These are phyloP conservation scores for Jatropha multifida DNA, from an alignment of 441 rosid genomes.

Conservation along the genomic window DNA sequence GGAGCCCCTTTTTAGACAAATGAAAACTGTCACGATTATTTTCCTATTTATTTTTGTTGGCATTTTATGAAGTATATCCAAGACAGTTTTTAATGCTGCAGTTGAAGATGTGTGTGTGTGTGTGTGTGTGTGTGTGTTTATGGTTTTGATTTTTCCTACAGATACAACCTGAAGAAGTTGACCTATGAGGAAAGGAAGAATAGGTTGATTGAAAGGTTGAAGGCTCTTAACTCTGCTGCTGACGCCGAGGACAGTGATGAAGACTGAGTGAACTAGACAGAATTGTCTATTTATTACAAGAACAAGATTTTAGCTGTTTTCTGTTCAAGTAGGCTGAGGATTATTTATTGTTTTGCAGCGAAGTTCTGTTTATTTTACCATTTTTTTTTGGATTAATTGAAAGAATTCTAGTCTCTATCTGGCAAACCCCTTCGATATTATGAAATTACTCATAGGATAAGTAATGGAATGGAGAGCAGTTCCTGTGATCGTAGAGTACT, in stretches of 20 bases:
- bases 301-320: not conserved
- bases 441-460: not conserved
- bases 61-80: too few species aligned
- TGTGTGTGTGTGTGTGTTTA: too few species aligned
- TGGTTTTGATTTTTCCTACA: constrained; percentile 19
- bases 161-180: constrained; percentile 63
- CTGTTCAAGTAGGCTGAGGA: not conserved
- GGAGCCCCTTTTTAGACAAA: too few species aligned
- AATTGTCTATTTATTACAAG: not conserved
- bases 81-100: not conserved
- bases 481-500: too few species aligned
- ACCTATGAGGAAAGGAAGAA: constrained; percentile 75
- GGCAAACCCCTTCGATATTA: not conserved
- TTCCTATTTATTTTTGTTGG: not conserved
- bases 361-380: not conserved
- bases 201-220: constrained; percentile 61
- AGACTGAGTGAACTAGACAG: not conserved
- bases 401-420: not conserved
- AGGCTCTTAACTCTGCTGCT: constrained; percentile 62
- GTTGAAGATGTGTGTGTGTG: too few species aligned
- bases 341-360: not conserved
- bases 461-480: not conserved
- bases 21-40: not conserved
- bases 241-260: constrained; percentile 49
- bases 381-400: constrained; percentile 5